Conservation (phyloP, 257 asterid species). For the Solanum bulbocastanum region DNA sequence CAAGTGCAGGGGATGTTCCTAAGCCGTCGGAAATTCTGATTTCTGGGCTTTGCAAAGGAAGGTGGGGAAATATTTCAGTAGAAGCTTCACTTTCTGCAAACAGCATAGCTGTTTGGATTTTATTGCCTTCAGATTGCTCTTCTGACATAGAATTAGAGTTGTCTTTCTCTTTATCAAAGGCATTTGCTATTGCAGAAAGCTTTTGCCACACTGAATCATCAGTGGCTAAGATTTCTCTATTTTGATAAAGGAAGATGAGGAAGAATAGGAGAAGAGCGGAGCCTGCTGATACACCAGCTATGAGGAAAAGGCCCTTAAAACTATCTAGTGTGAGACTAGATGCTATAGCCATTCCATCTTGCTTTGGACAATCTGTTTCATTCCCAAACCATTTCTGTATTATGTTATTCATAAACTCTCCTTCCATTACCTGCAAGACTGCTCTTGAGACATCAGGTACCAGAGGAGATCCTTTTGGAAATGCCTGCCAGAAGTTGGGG, state of each 20-base stretch:
- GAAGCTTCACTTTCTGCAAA: not conserved
- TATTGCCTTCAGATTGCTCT: not conserved
- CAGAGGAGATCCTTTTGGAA: slow-evolving; percentile 35
- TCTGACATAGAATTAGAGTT: not conserved
- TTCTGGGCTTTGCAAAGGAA: slow-evolving; percentile 10
- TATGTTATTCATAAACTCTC: slow-evolving; percentile 10
- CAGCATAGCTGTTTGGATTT: not conserved
- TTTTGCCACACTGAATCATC: slow-evolving; percentile 19
- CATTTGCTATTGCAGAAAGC: slow-evolving; percentile 19
- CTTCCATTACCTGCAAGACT: slow-evolving; percentile 17
- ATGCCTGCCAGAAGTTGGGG: slow-evolving; percentile 10
- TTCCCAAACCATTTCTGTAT: slow-evolving; percentile 18
- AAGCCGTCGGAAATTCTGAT: slow-evolving; percentile 1
- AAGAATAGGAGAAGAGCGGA: slow-evolving; percentile 28
- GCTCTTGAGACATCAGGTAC: slow-evolving; percentile 31
- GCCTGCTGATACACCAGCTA: slow-evolving; percentile 22
- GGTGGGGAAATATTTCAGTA: not conserved
- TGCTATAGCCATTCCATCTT: not conserved
- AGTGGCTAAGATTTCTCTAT: slow-evolving; percentile 10
- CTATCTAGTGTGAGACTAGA: slow-evolving; percentile 17
- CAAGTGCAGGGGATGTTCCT: slow-evolving; percentile 4
- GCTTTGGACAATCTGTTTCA: not conserved
- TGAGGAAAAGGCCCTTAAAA: slow-evolving; percentile 24
- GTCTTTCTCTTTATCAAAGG: slow-evolving; percentile 18
- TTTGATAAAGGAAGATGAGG: slow-evolving; percentile 19